Percentiles rank a stretch among this genome's conserved stretches.
Evolutionary conservation across 1,284 basidiomycete genomes (phyloP).

Genomic region (Ceratobasidium sp.): DNA sequence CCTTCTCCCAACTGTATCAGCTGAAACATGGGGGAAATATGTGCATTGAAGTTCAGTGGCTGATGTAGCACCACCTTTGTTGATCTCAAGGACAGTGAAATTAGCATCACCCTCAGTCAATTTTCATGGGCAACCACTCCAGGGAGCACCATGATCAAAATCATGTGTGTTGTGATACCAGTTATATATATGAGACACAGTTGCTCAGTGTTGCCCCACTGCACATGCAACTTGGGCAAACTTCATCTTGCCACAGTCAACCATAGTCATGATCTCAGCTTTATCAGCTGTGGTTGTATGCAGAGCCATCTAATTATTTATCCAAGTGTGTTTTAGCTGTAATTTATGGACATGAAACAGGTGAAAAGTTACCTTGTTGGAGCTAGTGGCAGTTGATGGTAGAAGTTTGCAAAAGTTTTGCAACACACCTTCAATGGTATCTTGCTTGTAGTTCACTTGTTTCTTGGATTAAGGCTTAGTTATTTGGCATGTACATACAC

Average conservation of each 20-base stretch:
- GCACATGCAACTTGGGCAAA: conserved; percentile 6
- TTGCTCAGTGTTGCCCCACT: conserved; percentile 8
- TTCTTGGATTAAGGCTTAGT: background rate
- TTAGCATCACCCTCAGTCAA: background rate
- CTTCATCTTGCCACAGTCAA: conserved; percentile 2
- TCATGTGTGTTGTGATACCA: conserved; percentile 9
- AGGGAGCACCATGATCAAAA: background rate
- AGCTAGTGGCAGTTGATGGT: background rate
- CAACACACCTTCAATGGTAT: background rate
- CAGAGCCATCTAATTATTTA: background rate
- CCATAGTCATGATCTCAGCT: conserved; percentile 1
- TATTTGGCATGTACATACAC: background rate
- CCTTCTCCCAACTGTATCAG: conserved; percentile 1
- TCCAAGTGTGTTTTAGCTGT: background rate
- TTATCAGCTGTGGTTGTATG: conserved; percentile 2
- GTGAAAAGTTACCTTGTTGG: background rate
- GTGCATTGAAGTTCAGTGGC: conserved; percentile 1
- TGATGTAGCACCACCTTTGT: background rate
- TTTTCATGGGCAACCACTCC: conserved; percentile 1
- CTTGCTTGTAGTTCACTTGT: background rate
- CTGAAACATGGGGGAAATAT: conserved; percentile 5
- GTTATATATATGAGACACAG: conserved; percentile 15
- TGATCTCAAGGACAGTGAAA: background rate
- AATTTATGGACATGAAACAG: background rate
- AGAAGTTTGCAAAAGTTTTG: conserved; percentile 32